Evolutionary conservation across 176 grass and related monocot genomes (phyloP), one percentile per base, ranked within the genome.

Genomic region (Miscanthus lutarioriparius): DNA sequence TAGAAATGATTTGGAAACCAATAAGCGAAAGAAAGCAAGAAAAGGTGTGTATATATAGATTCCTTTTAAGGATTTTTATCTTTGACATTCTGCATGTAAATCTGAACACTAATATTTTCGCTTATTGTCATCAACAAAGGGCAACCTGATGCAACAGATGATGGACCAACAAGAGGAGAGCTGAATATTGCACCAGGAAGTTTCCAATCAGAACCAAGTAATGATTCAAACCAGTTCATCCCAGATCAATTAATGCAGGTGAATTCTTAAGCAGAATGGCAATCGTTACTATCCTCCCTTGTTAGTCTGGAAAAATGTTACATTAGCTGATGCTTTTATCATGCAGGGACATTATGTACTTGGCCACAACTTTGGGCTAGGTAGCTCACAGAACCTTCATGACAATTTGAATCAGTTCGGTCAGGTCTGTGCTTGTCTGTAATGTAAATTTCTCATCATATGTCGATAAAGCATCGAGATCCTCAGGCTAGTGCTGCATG

Each of bases 181-280:
- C 59, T 90, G 75, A 74, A 85, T 74, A 77, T 88, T 43, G 59
- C 85, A 85, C 83, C 81, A 70, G 85, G 63, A 23, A 90, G 43
- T 71, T 65, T 84, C 40, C 87, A 90, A 65, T 74, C 83, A 80
- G 88, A 86, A 72, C 23, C 85, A 58, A 80, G 88, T 53, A 91
- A 81, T 78, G 72, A 65, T 77, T 77, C 66, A 54, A 89, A 92
- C 80, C 91, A 89, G 43, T 95, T 98, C 84, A 86, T 95, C 47
- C 71, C 87, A 76, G 88, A 88, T 85, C 91, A 91, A 72, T 71
- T 90, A 73, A 90, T 93, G 67, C 92, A 93, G 91, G 96, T 93
- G 49, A 74, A 61, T 83, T 70, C 39, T 80, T 92, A 32, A 71
- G 54, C 26, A 61, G 39, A 54, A 28, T 39, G 63, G 8, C 27